Evolutionary conservation across 1,284 basidiomycete species (phyloP), one percentile per base, ranked within the genome.

Genomic region (Lentinus polychrous): DNA sequence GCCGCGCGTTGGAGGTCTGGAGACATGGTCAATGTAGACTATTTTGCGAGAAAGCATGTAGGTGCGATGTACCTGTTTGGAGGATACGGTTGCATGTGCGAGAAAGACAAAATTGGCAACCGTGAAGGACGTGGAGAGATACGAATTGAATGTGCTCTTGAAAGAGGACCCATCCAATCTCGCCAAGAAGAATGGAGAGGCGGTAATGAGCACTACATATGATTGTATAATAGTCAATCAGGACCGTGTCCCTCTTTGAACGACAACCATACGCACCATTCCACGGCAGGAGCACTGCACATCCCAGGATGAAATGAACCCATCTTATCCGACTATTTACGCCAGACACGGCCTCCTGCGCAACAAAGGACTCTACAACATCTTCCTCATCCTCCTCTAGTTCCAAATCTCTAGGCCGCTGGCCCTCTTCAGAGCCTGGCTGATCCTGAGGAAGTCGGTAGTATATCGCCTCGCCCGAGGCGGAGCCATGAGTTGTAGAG

Each of bases 211-310:
- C 1, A 78, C 86, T 90, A 50, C 14, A 49, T 8, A 31, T n/a
- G n/a, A n/a, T n/a, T n/a, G n/a, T 41, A 34, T 31, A 7, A 18
- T 15, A 23, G 55, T 44, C 7, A 45, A 44, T 39, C 42, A 31
- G 17, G 15, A 33, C 22, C 14, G 47, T 17, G 5, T 46, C 39
- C 8, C 5, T 5, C 5, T 24, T 23, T 18, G 42, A 8, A 47
- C 18, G 39, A 45, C 43, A n/a, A 31, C 5, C 5, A 8, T 24
- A 64, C 74, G 56, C 56, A 87, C 86, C 85, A 61, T 90, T 89
- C 87, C 87, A 91, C 46, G 86, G 83, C 8, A 91, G 66, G 8
- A 91, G 72, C 2, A 83, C 75, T 12, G 84, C 81, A 55, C 80
- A 80, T 8, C 86, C 86, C 15, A 89, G 65, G n/a, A 85, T 65